Evolutionary conservation across 257 asterid species (phyloP), one percentile per base, ranked within the genome.

Genomic region (Solanum etuberosum): DNA sequence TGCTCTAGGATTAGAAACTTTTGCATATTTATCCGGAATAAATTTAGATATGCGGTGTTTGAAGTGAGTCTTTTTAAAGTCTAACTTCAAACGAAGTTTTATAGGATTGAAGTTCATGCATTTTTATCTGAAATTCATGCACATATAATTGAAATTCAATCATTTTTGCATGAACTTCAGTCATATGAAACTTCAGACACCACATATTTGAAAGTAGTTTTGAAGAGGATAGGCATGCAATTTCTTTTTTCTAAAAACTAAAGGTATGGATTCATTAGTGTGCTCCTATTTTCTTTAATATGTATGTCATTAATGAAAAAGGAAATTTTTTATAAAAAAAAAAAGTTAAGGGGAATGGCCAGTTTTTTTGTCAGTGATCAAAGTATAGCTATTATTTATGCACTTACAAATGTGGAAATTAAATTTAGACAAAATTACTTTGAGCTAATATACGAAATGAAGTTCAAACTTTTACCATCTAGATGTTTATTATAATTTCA

Each of bases 91-190:
- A 23, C 0, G 13, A 20, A 59, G 13, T 23, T 4, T 59, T 6
- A n/a, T 63, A n/a, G n/a, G 32, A 0, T 25, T n/a, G 7, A 63
- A n/a, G 16, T 11, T n/a, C 1, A 2, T 27, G 14, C 3, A 2
- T n/a, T n/a, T 4, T n/a, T 4, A 61, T n/a, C 0, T 1, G 1
- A n/a, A 23, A 9, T 9, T n/a, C 1, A 63, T 12, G 5, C 7
- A 12, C 3, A 25, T 65, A 65, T 25, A 5, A 25, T 13, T 63
- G 8, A 63, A 63, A 18, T 25, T 63, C 4, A 63, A 25, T 63
- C 4, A 63, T 63, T 63, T 63, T 63, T 11, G 0, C 4, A 11
- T 63, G 16, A 63, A 63, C 32, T n/a, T 63, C 71, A 10, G 16
- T 10, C 16, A 63, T 63, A 63, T 63, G 1, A n/a, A 63, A 63